A percentile compares a stretch with the other conserved stretches of the same genome.
Conservation (phyloP, 495 filamentous ascomycete genomes). For the Aspergillus conjunctus region DNA sequence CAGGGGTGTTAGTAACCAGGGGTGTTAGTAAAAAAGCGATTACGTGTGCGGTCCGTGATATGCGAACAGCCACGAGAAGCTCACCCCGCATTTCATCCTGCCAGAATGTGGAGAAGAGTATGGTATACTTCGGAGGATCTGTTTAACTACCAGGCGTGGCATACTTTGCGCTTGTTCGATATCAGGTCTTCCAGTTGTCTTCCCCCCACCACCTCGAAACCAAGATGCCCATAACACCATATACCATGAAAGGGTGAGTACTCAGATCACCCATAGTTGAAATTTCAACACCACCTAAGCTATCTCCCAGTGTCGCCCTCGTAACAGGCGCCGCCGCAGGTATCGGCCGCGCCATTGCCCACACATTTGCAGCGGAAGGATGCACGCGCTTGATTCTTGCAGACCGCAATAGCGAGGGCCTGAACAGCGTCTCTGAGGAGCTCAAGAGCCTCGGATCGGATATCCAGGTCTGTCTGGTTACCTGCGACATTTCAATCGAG, state of each 20-base stretch:
- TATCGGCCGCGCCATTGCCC: constrained; percentile 15
- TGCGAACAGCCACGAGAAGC: too few species aligned
- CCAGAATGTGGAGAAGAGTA: too few species aligned
- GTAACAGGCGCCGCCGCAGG: constrained; percentile 18
- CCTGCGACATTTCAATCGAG: constrained; percentile 11
- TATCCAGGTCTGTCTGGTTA: background rate
- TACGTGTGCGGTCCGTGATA: too few species aligned
- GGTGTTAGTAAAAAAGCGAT: too few species aligned
- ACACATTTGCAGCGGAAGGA: constrained; percentile 16
- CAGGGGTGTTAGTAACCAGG: too few species aligned
- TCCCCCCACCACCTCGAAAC: too few species aligned
- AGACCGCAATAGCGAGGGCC: constrained; percentile 8
- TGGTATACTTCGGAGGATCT: too few species aligned
- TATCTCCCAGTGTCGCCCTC: constrained; percentile 14
- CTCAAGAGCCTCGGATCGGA: background rate
- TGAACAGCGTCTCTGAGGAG: background rate
- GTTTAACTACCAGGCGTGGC: too few species aligned
- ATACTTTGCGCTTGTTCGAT: too few species aligned
- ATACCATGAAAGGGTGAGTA: background rate
- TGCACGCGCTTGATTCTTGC: constrained; percentile 16
- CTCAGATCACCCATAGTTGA: background rate
- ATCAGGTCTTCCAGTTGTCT: too few species aligned
- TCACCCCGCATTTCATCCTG: too few species aligned
- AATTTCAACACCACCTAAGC: too few species aligned
- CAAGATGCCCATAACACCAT: background rate